Base-by-base conservation (phyloP, 352 stramenopile genomes). In the Globisporangium nunn region DNA sequence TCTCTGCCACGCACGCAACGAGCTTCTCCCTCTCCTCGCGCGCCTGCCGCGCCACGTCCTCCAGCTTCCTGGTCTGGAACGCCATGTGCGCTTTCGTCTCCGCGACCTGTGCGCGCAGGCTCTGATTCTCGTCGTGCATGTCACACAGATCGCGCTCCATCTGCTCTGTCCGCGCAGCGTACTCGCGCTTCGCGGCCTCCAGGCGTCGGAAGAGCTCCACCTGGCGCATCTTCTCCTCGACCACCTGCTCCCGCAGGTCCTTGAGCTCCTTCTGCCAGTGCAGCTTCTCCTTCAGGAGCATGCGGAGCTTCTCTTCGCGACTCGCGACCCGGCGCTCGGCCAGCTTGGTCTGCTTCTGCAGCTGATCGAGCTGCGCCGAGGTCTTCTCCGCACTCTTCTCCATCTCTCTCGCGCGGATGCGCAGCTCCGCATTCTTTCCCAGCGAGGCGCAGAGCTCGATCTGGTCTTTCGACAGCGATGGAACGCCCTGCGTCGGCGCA, bases 211-310 rank as follows among this genome's bases (percentile, higher is more conserved):
- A 77, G 3, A 88, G 52, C 43, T 85, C 78, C 6, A 88, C 75
- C 40, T 88, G 80, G 0, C 71, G 72, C 77, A 88, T 86, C 50
- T 90, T 90, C 50, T 87, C 75, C 50, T 88, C 78, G 23, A 85
- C 70, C 0, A 87, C 72, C 43, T 88, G 74, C 12, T 75, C 72
- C 5, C 75, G 67, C 43, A 76, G 66, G 17, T 75, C 70, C 49
- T 87, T 83, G 29, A 87, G 58, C 46, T 86, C 78, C 18, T 78
- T 82, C 44, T 88, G 72, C 74, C 72, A 85, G 29, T 75, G 69
- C n/a, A 89, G 60, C 44, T 89, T 89, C 48, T 89, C 79, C 44
- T 87, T 85, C 1, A 89, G 58, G 11, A 90, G 31, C 0, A 63
- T 69, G 1, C 74, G 74, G 30, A 88, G 57, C 35, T 88, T 90